Conservation (phyloP, 345 rosid genomes). For the Syzygium grande region DNA sequence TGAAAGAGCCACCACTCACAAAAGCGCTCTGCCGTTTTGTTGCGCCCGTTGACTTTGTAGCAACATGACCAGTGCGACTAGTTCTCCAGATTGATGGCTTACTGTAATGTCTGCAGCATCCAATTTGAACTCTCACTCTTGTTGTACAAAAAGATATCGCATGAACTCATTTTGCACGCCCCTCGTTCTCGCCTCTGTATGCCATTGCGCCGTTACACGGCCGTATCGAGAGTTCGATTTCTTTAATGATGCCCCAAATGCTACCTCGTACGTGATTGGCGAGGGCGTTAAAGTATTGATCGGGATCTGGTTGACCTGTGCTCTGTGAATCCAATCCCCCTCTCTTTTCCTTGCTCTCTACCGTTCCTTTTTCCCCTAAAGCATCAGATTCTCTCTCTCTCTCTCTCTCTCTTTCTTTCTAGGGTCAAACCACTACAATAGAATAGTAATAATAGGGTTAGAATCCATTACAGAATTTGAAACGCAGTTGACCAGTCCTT, state of each 20-base stretch:
- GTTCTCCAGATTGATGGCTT: neutral
- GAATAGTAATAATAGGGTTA: neutral
- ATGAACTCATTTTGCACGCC: neutral
- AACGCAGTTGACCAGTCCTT: neutral
- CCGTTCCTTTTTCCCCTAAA: neutral
- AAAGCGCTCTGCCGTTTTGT: neutral
- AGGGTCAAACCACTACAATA: neutral
- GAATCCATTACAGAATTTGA: neutral
- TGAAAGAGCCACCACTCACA: neutral
- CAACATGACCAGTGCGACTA: neutral
- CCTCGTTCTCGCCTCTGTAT: neutral
- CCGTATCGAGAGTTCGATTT: neutral
- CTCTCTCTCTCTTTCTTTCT: neutral
- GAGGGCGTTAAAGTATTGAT: neutral
- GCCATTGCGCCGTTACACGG: neutral
- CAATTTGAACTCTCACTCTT: neutral
- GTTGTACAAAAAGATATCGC: neutral
- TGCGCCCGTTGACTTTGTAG: neutral
- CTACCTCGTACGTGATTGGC: neutral
- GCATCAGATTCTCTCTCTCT: neutral
- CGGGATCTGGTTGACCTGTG: neutral
- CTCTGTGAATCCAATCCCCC: neutral
- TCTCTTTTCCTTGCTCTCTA: neutral
- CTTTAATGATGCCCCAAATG: neutral
- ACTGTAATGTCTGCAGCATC: neutral